A percentile compares a stretch with the other conserved stretches of the same genome.
Evolutionary conservation across 2,329 filamentous ascomycete species (phyloP).

Genomic region (Talaromyces sp.): DNA sequence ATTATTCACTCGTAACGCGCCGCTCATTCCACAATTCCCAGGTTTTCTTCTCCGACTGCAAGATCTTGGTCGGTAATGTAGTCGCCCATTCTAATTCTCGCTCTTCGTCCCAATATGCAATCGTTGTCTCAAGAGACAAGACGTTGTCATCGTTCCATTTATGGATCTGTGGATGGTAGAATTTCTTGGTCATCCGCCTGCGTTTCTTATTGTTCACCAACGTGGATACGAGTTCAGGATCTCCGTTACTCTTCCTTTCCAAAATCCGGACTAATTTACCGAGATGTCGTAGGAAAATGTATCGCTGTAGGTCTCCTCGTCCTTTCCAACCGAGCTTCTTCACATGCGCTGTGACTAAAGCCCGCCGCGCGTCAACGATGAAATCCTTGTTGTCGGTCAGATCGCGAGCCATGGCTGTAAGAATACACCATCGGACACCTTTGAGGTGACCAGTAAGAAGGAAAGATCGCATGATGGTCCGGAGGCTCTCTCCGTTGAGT

Average conservation of each 20-base stretch:
- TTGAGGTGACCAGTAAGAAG: conserved; percentile 27
- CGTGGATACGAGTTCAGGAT: conserved; percentile 15
- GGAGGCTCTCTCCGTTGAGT: conserved; percentile 38
- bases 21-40: conserved; percentile 21
- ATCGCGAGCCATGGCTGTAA: conserved; percentile 34
- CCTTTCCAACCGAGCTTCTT: not conserved
- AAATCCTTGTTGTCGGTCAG: conserved; percentile 32
- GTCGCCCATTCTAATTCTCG: conserved; percentile 27
- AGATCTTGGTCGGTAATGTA: not conserved
- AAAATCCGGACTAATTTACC: conserved; percentile 22
- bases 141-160: conserved; percentile 16
- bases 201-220: not conserved
- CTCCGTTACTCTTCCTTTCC: conserved; percentile 25
- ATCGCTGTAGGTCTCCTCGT: not conserved
- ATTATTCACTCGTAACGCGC: not conserved
- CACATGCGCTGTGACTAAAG: conserved; percentile 22
- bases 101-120: conserved; percentile 30
- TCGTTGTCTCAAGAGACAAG: conserved; percentile 17
- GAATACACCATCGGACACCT: conserved; percentile 41
- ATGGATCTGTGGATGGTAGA: conserved; percentile 13
- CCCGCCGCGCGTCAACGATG: conserved; percentile 32
- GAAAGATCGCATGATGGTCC: conserved; percentile 38
- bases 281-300: conserved; percentile 23
- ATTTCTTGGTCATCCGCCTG: conserved; percentile 6
- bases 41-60: conserved; percentile 1